Evolutionary conservation across 331 rosid genomes (phyloP), one percentile per base, ranked within the genome.

Genomic region (Prunus yedoensis): DNA sequence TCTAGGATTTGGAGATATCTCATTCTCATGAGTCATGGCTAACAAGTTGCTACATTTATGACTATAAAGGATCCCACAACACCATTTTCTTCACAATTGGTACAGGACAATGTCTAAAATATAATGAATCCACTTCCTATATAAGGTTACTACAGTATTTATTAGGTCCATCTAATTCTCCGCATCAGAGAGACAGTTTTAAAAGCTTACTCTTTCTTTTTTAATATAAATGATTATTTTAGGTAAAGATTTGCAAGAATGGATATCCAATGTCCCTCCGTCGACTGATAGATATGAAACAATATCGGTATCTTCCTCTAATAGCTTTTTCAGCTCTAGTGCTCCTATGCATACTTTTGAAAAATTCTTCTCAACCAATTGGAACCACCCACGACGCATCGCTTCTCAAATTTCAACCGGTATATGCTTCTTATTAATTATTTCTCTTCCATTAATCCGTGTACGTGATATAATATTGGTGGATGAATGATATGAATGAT

Each of bases 241-340:
- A 10, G 16, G 16, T 47, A 12, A 57, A 57, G 62, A 57, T 57
- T 10, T 57, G 30, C 62, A 57, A 11, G 52, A 47, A 57, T 10
- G n/a, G n/a, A n/a, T n/a, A n/a, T n/a, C n/a, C n/a, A n/a, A n/a
- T n/a, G n/a, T n/a, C n/a, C n/a, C n/a, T n/a, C n/a, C n/a, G 43
- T 38, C 43, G 43, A 52, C 7, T 3, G 64, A 59, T 45, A 52
- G 58, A 75, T 17, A 38, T 20, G 14, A 66, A 74, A 54, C 25
- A 62, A 23, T 17, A 23, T 53, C 20, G 51, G 3, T 30, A 27
- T 67, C 54, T 80, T 75, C 67, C 67, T 76, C 59, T 79, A 49
- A 3, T 68, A 27, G 85, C 83, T 28, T 74, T 79, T 50, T 79
- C 81, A 43, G 62, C 77, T 1, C 2, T 84, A 41, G 23, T 77